A percentile compares a stretch with the other conserved stretches of the same genome.
These are phyloP conservation scores for Penicillium sp. DNA, from an alignment of 2,329 filamentous ascomycete species.

Conservation along the genomic window DNA sequence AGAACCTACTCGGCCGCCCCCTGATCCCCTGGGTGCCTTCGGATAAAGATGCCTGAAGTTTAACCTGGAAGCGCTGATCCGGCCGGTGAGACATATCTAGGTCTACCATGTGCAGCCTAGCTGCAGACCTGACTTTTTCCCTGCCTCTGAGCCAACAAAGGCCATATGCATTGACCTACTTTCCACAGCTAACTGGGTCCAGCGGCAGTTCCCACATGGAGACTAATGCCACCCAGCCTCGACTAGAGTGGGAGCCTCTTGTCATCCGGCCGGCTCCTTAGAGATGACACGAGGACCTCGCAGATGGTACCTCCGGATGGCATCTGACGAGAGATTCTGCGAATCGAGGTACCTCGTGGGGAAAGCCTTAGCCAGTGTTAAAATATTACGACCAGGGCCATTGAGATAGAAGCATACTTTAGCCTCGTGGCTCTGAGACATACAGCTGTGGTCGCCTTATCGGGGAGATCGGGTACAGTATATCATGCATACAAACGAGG, in stretches of 20 bases:
- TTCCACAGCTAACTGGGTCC: no score
- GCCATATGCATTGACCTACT: neutral
- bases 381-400: neutral
- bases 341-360: neutral
- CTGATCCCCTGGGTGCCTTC: neutral
- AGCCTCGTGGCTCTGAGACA: slow-evolving; percentile 4
- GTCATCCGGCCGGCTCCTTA: neutral
- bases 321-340: neutral
- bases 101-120: neutral
- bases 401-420: neutral
- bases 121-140: neutral
- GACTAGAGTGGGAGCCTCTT: neutral
- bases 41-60: neutral
- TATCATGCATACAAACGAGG: neutral
- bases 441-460: neutral
- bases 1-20: neutral
- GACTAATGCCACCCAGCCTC: neutral
- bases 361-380: neutral
- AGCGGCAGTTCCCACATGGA: neutral
- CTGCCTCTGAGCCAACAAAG: neutral
- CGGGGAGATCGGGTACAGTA: neutral
- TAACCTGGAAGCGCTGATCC: no score
- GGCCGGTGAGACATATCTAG: neutral
- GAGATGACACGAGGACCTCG: neutral
- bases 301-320: no score